phyloP scores from a whole-genome alignment of 192 early-diverging fungal genomes.

The Rhizoclosmatium globosum region DNA sequence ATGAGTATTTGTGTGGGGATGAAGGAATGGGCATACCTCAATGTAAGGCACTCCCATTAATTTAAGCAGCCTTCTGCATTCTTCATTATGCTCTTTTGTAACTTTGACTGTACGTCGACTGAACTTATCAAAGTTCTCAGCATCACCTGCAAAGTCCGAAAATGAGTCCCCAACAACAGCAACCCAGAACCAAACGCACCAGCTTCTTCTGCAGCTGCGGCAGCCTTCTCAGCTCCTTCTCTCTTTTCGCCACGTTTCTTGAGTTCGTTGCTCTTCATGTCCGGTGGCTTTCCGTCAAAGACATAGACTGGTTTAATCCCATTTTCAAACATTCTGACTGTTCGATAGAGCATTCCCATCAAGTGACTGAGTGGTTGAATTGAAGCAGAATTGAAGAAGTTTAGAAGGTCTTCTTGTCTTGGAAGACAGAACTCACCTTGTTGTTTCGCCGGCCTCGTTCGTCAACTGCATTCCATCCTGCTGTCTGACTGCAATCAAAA shows the following conservation, averaged over 20 bases:
- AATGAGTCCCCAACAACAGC: background rate
- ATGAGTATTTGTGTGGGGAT: background rate
- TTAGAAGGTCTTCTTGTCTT: background rate
- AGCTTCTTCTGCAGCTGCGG: slow-evolving; percentile 56
- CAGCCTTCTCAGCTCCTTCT: slow-evolving; percentile 55
- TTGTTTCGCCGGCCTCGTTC: slow-evolving; percentile 90
- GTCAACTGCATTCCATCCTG: slow-evolving; percentile 89
- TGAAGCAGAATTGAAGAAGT: background rate
- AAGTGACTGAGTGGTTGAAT: slow-evolving; percentile 72
- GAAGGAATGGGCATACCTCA: slow-evolving; percentile 54
- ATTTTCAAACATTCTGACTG: slow-evolving; percentile 94
- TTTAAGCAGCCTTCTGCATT: slow-evolving; percentile 86
- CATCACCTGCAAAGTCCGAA: slow-evolving; percentile 57
- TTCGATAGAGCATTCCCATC: slow-evolving; percentile 96
- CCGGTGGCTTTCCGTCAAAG: slow-evolving; percentile 98
- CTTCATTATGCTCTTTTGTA: slow-evolving; percentile 91
- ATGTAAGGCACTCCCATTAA: slow-evolving; percentile 95
- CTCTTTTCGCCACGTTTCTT: slow-evolving; percentile 57
- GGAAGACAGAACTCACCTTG: slow-evolving; percentile 63
- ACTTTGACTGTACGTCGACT: slow-evolving; percentile 88
- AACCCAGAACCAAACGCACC: slow-evolving; percentile 34
- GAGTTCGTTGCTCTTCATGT: slow-evolving; percentile 85
- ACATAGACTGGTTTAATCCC: slow-evolving; percentile 97
- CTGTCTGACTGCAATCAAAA: slow-evolving; percentile 93
- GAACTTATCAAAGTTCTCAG: slow-evolving; percentile 87